Conservation (phyloP, 2,329 filamentous ascomycete genomes). For the Nannizzia gypsea region DNA sequence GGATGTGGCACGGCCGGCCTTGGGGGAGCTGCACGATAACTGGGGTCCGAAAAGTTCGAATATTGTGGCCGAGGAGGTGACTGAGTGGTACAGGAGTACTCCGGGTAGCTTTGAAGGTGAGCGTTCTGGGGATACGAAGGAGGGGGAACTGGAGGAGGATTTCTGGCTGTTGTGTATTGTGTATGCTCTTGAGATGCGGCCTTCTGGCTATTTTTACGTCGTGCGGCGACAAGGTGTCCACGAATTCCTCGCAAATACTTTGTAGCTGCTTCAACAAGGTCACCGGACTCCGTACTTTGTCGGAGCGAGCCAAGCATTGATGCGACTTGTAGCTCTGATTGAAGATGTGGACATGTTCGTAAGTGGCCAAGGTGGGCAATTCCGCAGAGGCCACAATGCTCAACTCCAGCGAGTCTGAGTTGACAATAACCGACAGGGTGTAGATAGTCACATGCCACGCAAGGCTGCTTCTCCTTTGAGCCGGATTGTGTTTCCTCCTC, state of each 20-base stretch:
- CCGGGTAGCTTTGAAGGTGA: not conserved
- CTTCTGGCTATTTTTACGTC: constrained; percentile 32
- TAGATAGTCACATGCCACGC: constrained; percentile 42
- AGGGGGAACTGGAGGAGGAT: not conserved
- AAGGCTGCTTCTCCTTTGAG: constrained; percentile 23
- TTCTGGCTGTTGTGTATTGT: not conserved
- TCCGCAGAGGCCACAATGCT: constrained; percentile 54
- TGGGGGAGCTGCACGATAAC: not conserved
- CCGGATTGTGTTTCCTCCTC: constrained; percentile 6
- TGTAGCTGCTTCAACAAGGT: constrained; percentile 42
- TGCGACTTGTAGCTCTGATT: constrained; percentile 50
- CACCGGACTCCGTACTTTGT: constrained; percentile 43
- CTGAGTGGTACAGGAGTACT: not conserved
- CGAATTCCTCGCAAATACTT: constrained; percentile 48
- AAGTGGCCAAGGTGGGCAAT: constrained; percentile 47
- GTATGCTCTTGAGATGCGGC: not conserved
- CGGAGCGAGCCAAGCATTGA: constrained; percentile 53
- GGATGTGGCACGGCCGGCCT: not conserved
- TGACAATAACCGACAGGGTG: constrained; percentile 50
- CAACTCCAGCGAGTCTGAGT: constrained; percentile 47
- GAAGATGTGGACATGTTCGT: constrained; percentile 51
- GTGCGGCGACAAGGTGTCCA: constrained; percentile 42
- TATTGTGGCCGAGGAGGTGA: not conserved
- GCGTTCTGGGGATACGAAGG: too few relatives aligned
- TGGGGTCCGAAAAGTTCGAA: not conserved